Percentiles rank a stretch among this genome's conserved stretches.
These are phyloP conservation scores for Colletotrichum melonis DNA, from an alignment of 2,329 filamentous ascomycete genomes.

Conservation along the genomic window DNA sequence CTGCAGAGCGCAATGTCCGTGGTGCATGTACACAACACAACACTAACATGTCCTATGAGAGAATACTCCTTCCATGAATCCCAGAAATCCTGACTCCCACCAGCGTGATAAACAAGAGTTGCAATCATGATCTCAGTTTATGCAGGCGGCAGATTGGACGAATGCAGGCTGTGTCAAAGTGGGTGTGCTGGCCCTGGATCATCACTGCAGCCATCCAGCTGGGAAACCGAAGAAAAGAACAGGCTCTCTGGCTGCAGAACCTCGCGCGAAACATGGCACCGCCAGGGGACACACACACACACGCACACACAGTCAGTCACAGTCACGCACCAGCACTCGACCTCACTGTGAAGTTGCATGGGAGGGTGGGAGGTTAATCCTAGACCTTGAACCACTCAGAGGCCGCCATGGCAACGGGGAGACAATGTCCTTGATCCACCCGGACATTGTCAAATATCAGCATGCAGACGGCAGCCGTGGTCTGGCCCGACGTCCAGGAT, in stretches of 20 bases:
- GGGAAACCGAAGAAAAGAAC: not conserved
- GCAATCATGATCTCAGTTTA: not conserved
- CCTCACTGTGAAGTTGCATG: not conserved
- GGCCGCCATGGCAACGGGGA: not conserved
- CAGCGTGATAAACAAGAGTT: not conserved
- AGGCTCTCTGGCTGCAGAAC: slow-evolving; percentile 19
- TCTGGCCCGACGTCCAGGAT: not conserved
- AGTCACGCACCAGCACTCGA: not conserved
- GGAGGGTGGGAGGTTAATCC: not conserved
- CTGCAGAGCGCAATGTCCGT: slow-evolving; percentile 5
- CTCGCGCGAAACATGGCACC: slow-evolving; percentile 19
- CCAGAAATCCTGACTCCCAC: not conserved
- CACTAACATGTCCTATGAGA: not conserved
- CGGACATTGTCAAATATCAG: slow-evolving; percentile 19
- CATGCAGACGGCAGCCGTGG: not conserved
- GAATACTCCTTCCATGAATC: not conserved
- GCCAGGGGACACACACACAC: slow-evolving; percentile 1
- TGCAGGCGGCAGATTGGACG: slow-evolving; percentile 15
- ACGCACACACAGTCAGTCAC: not conserved
- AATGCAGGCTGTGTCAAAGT: not conserved
- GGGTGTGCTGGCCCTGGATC: not conserved
- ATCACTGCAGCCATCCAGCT: not conserved
- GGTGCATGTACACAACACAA: not conserved
- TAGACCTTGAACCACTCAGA: not conserved
- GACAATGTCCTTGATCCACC: slow-evolving; percentile 8